Conservation (phyloP, 2,329 filamentous ascomycete species). For the Cucurbitaria berberidis region DNA sequence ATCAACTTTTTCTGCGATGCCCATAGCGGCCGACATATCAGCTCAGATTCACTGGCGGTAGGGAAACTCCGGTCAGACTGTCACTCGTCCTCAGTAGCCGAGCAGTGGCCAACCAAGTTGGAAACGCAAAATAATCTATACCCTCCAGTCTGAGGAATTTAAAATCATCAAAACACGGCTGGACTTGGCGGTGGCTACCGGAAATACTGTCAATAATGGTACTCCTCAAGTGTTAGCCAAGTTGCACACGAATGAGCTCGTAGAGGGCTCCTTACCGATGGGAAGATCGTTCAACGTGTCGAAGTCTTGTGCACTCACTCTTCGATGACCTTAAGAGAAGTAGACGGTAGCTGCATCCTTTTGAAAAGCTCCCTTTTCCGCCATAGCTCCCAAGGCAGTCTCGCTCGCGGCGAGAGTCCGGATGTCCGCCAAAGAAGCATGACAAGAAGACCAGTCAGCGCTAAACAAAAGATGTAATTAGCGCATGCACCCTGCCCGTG, state of each 20-base stretch:
- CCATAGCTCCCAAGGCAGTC: not conserved
- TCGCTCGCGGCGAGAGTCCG: not conserved
- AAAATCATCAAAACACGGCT: not conserved
- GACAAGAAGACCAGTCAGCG: too few species aligned
- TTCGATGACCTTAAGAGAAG: not conserved
- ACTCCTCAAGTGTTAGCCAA: not conserved
- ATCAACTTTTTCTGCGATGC: not conserved
- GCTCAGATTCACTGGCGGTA: not conserved
- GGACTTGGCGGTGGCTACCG: not conserved
- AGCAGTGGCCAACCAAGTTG: not conserved
- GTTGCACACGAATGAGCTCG: too few species aligned
- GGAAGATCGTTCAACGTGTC: not conserved
- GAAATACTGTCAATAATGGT: not conserved
- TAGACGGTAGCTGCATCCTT: not conserved
- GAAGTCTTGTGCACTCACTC: not conserved
- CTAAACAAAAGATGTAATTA: too few species aligned
- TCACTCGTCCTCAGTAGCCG: not conserved
- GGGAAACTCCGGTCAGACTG: not conserved
- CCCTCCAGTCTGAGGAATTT: not conserved
- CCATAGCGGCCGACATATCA: constrained; percentile 9
- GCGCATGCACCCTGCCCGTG: too few species aligned
- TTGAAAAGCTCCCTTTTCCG: not conserved
- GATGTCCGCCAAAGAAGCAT: not conserved
- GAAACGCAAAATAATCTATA: not conserved
- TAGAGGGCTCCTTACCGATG: not conserved